Evolutionary conservation across 148 eudicot species (phyloP).

Genomic region (Heliamphora exappendiculata): DNA sequence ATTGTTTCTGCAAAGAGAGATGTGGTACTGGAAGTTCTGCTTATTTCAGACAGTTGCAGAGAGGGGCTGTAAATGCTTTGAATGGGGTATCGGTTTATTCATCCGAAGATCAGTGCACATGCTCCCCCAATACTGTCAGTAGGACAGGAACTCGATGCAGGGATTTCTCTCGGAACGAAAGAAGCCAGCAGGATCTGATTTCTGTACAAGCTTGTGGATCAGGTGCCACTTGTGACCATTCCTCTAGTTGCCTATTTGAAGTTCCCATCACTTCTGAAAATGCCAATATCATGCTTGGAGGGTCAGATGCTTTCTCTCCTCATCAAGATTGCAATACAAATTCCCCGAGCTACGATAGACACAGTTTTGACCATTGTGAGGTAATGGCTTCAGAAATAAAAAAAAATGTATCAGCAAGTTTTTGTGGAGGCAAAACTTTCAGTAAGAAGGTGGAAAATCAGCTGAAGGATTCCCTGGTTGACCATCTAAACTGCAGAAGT

Average conservation of each 20-base stretch:
- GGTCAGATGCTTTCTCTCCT: slow-evolving; percentile 21
- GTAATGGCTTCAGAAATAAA: slow-evolving; percentile 10
- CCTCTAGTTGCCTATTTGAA: slow-evolving; percentile 28
- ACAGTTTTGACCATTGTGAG: slow-evolving; percentile 12
- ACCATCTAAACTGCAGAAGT: slow-evolving; percentile 4
- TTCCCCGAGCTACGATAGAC: slow-evolving; percentile 24
- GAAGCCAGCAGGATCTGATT: slow-evolving; percentile 10
- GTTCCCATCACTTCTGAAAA: slow-evolving; percentile 36
- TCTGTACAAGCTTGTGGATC: slow-evolving; percentile 27
- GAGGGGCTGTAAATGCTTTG: slow-evolving; percentile 4
- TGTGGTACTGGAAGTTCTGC: slow-evolving; percentile 4
- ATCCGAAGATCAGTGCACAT: slow-evolving; percentile 35
- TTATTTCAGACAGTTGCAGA: not conserved
- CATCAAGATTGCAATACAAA: slow-evolving; percentile 26
- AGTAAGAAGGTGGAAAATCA: slow-evolving; percentile 9
- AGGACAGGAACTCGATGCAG: slow-evolving; percentile 12
- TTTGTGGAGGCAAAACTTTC: slow-evolving; percentile 16
- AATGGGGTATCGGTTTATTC: slow-evolving; percentile 32
- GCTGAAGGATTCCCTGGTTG: not conserved
- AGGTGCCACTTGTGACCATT: slow-evolving; percentile 24
- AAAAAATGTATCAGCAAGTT: slow-evolving; percentile 15
- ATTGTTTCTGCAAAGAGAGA: slow-evolving; percentile 3
- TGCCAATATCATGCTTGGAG: slow-evolving; percentile 17
- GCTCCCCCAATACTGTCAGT: slow-evolving; percentile 25
- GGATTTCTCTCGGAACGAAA: slow-evolving; percentile 18